Percentiles rank a stretch among this genome's conserved stretches.
Conservation (phyloP, 495 filamentous ascomycete species). For the Penicillium pancosmium region DNA sequence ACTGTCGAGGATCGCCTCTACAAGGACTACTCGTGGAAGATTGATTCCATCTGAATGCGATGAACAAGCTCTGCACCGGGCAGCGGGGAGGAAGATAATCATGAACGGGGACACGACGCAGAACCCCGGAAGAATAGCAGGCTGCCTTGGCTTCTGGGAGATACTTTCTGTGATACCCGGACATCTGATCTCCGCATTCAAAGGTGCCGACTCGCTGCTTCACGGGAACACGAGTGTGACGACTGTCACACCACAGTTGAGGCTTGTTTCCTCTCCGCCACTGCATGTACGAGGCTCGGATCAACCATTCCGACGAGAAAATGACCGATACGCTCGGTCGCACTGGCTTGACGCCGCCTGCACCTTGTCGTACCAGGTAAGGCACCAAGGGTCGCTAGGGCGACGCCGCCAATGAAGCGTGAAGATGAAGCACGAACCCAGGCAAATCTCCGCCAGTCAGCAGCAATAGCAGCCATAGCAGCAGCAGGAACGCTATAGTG, state of each 20-base stretch:
- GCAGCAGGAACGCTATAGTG: not conserved
- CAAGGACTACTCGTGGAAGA: slow-evolving; percentile 44
- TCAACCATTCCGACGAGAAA: not conserved
- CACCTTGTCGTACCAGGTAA: not conserved
- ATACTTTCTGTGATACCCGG: not conserved
- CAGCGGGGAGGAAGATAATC: not conserved
- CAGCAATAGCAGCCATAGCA: not conserved
- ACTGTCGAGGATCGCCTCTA: slow-evolving; percentile 55
- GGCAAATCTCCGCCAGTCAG: not conserved
- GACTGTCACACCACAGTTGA: slow-evolving; percentile 4
- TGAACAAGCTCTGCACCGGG: not conserved
- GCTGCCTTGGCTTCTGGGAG: not conserved
- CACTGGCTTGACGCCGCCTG: not conserved
- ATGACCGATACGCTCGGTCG: slow-evolving; percentile 2
- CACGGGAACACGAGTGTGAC: slow-evolving; percentile 7
- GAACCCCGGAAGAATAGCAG: not conserved
- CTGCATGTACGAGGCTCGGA: not conserved
- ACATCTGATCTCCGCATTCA: slow-evolving; percentile 1
- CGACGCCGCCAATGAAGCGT: not conserved
- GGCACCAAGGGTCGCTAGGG: not conserved
- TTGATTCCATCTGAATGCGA: slow-evolving; percentile 38
- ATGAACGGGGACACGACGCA: not conserved
- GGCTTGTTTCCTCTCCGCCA: not conserved
- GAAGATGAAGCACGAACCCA: not conserved
- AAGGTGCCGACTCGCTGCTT: not conserved